Evolutionary conservation across 495 filamentous ascomycete genomes (phyloP).

Genomic region (Cercophora newfieldiana): DNA sequence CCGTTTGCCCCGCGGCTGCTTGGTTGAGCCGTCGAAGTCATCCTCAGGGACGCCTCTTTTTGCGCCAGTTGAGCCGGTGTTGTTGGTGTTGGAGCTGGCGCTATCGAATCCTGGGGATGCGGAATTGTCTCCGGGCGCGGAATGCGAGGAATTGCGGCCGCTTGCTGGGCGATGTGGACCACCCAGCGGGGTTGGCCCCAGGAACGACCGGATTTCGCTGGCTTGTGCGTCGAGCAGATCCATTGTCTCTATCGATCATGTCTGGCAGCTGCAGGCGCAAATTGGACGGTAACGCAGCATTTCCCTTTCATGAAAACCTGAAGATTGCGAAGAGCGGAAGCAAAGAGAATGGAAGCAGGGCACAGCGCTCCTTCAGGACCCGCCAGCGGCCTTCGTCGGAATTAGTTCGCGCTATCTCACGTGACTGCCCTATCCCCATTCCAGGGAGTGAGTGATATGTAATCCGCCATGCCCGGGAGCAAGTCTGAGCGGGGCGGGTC

Average conservation of each 20-base stretch:
- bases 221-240: slow-evolving; percentile 57
- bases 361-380: neutral
- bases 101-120: slow-evolving; percentile 16
- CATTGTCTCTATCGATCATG: slow-evolving; percentile 32
- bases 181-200: slow-evolving; percentile 29
- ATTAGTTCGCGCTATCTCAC: neutral
- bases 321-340: neutral
- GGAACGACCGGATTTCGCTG: slow-evolving; percentile 54
- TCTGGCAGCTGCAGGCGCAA: neutral
- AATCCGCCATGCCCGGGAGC: no score
- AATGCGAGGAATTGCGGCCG: slow-evolving; percentile 29
- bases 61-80: slow-evolving; percentile 6
- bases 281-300: neutral
- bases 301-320: neutral
- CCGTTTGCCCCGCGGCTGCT: slow-evolving; percentile 61
- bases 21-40: slow-evolving; percentile 36
- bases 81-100: neutral
- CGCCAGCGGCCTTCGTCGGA: neutral
- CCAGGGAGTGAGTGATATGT: no score
- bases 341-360: neutral
- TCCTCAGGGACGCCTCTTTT: slow-evolving; percentile 43
- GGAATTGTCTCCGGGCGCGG: slow-evolving; percentile 43
- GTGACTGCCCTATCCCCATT: neutral
- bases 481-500: neutral
- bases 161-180: slow-evolving; percentile 22